These are phyloP conservation scores for Sphaerostilbella broomeana DNA, from an alignment of 2,329 filamentous ascomycete species.

Conservation along the genomic window DNA sequence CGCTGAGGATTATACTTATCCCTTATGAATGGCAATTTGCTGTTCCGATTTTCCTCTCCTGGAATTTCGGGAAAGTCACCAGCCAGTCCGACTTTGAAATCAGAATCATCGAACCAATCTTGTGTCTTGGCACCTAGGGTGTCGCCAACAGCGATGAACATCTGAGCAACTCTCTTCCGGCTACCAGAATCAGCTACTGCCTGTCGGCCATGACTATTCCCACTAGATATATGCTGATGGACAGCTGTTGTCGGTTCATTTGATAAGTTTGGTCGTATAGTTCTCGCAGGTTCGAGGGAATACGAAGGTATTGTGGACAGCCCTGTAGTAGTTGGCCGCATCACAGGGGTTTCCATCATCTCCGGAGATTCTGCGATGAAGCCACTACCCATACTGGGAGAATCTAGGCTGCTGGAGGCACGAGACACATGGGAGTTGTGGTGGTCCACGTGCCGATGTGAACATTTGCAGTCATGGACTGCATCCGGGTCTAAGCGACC, in stretches of 20 bases:
- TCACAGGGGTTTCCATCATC: not conserved
- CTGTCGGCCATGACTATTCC: not conserved
- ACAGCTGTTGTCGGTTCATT: not conserved
- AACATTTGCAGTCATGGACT: slow-evolving; percentile 14
- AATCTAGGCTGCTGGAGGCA: not conserved
- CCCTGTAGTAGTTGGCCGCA: not conserved
- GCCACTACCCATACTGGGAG: not conserved
- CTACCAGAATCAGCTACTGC: slow-evolving; percentile 21
- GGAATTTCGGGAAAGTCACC: slow-evolving; percentile 50
- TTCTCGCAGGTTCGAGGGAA: not conserved
- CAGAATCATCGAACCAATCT: slow-evolving; percentile 42
- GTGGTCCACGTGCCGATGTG: slow-evolving; percentile 8
- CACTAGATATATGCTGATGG: not conserved
- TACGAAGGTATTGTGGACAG: not conserved
- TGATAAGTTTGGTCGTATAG: not conserved
- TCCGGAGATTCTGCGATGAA: not conserved
- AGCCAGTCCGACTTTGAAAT: slow-evolving; percentile 40
- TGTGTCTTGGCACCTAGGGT: slow-evolving; percentile 42
- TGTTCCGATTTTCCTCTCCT: slow-evolving; percentile 34
- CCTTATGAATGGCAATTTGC: slow-evolving; percentile 30
- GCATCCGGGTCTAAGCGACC: not conserved
- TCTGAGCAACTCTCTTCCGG: slow-evolving; percentile 36
- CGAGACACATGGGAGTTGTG: not conserved
- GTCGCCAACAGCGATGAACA: slow-evolving; percentile 36
- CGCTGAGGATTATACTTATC: slow-evolving; percentile 33